Conservation (phyloP, 768 basidiomycete genomes). For the Tricholoma sp. region DNA sequence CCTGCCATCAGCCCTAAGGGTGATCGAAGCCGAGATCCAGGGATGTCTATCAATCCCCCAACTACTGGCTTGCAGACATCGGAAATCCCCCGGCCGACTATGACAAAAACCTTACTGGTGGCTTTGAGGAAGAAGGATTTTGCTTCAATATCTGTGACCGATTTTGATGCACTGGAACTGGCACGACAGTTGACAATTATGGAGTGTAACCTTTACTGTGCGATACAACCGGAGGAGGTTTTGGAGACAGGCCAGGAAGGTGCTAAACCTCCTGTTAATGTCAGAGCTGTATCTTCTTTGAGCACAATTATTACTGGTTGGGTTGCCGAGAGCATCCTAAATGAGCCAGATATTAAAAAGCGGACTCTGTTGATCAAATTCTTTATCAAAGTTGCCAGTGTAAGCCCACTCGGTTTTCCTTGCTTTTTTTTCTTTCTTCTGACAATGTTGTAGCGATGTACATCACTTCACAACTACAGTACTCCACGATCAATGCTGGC, state of each 20-base stretch:
- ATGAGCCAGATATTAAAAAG: slow-evolving; percentile 86
- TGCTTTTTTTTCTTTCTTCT: neutral
- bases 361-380: slow-evolving; percentile 77
- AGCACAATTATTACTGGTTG: slow-evolving; percentile 94
- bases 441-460: slow-evolving; percentile 62
- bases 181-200: slow-evolving; percentile 92
- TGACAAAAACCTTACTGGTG: slow-evolving; percentile 73
- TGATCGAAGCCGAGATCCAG: slow-evolving; percentile 68
- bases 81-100: slow-evolving; percentile 82
- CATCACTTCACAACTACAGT: slow-evolving; percentile 81
- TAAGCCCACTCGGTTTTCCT: slow-evolving; percentile 33
- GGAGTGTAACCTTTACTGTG: slow-evolving; percentile 85
- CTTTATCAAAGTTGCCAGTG: slow-evolving; percentile 91
- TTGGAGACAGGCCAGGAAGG: slow-evolving; percentile 78
- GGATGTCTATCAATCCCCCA: slow-evolving; percentile 68
- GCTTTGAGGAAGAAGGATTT: slow-evolving; percentile 66
- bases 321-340: slow-evolving; percentile 92
- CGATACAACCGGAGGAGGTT: slow-evolving; percentile 85
- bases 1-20: slow-evolving; percentile 49
- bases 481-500: slow-evolving; percentile 90
- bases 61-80: slow-evolving; percentile 35
- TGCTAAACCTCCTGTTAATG: slow-evolving; percentile 56
- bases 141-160: slow-evolving; percentile 63
- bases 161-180: slow-evolving; percentile 90
- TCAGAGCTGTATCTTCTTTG: slow-evolving; percentile 80